phyloP scores from a whole-genome alignment of 768 basidiomycete genomes.

The Leccinum subgranulosum region DNA sequence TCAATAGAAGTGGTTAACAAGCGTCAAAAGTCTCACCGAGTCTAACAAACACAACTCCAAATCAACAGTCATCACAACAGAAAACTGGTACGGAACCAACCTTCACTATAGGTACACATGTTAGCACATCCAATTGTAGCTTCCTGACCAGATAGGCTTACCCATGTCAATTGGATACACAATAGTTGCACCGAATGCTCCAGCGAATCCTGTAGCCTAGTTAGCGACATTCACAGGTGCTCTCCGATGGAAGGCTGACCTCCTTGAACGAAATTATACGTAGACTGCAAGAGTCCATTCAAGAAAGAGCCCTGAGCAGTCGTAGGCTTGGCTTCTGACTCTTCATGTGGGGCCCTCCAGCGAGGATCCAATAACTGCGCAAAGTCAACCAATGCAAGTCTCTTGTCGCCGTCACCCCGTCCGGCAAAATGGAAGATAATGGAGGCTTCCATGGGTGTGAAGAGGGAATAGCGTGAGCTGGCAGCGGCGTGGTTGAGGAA shows the following conservation, averaged over 20 bases:
- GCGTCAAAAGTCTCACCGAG: constrained; percentile 43
- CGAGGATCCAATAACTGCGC: constrained; percentile 88
- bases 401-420: constrained; percentile 63
- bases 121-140: constrained; percentile 7
- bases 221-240: constrained; percentile 11
- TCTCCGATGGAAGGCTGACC: constrained; percentile 40
- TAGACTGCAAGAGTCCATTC: constrained; percentile 60
- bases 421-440: constrained; percentile 98
- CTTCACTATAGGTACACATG: constrained; percentile 53
- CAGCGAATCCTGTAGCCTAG: constrained; percentile 68
- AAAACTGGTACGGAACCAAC: constrained; percentile 36
- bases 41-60: constrained; percentile 35
- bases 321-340: constrained; percentile 34
- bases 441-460: constrained; percentile 97
- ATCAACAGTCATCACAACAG: constrained; percentile 7
- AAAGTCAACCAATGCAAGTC: constrained; percentile 87
- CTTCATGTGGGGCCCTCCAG: constrained; percentile 73
- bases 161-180: constrained; percentile 96
- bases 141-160: constrained; percentile 33
- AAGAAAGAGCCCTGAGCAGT: constrained; percentile 42
- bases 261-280: constrained; percentile 87
- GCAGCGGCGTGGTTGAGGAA: constrained; percentile 88
- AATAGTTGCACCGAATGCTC: constrained; percentile 93
- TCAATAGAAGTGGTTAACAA: constrained; percentile 1
- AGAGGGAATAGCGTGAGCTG: constrained; percentile 88